Percentiles rank a stretch among this genome's conserved stretches.
phyloP scores from a whole-genome alignment of 1,284 basidiomycete genomes.

The Sporisorium exsertum region DNA sequence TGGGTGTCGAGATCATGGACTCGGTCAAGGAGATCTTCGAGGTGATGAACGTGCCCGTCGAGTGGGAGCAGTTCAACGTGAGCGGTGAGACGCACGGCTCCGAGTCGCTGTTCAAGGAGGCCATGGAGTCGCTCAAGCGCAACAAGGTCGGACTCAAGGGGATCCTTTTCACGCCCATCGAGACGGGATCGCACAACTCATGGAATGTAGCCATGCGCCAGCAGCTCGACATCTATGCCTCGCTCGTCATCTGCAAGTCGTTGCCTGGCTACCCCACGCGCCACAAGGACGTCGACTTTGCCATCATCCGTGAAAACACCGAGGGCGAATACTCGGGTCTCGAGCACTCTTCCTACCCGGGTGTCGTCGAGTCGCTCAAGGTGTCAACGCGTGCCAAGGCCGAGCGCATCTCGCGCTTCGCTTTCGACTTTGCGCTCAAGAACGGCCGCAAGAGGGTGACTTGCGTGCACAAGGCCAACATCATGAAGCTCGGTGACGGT shows the following conservation, averaged over 20 bases:
- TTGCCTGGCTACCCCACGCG: conserved; percentile 96
- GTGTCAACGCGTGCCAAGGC: conserved; percentile 95
- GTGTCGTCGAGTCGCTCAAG: conserved; percentile 98
- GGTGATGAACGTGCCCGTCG: conserved; percentile 95
- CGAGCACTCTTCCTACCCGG: conserved; percentile 93
- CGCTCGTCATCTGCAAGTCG: conserved; percentile 97
- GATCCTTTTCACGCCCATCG: conserved; percentile 98
- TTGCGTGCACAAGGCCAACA: conserved; percentile 99
- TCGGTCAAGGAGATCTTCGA: conserved; percentile 99
- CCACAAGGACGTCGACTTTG: conserved; percentile 96
- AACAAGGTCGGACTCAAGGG: conserved; percentile 99
- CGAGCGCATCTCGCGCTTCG: conserved; percentile 95
- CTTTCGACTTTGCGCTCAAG: conserved; percentile 99
- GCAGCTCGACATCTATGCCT: conserved; percentile 98
- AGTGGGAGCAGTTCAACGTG: conserved; percentile 99
- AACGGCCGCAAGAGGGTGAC: conserved; percentile 99
- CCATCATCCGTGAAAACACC: conserved; percentile 99
- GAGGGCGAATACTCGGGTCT: conserved; percentile 99
- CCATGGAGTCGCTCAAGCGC: conserved; percentile 91
- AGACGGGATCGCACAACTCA: conserved; percentile 94
- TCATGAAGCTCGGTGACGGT: conserved; percentile 99
- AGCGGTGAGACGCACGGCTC: conserved; percentile 94
- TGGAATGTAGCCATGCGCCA: conserved; percentile 99
- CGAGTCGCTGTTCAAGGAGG: conserved; percentile 93
- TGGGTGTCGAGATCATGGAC: conserved; percentile 96